A percentile compares a stretch with the other conserved stretches of the same genome.
Evolutionary conservation across 1,139 yeast species (phyloP).

Genomic region (Yamadazyma mexicana): DNA sequence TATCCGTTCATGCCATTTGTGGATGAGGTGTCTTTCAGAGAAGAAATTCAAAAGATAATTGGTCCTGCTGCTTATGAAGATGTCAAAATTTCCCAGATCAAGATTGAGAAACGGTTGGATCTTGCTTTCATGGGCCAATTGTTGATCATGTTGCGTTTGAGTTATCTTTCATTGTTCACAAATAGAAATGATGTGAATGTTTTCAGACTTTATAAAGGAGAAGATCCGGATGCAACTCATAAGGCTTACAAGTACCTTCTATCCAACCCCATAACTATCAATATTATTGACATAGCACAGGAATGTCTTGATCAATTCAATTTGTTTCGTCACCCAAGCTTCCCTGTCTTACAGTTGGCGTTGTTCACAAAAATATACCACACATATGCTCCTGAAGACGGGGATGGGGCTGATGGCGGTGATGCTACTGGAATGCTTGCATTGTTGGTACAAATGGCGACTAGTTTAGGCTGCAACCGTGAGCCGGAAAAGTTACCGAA

Average conservation of each 20-base stretch:
- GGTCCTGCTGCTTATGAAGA: conserved; percentile 27
- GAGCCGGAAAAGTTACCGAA: conserved; percentile 34
- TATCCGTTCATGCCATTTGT: conserved; percentile 41
- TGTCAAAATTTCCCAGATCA: conserved; percentile 18
- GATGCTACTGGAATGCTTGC: conserved; percentile 42
- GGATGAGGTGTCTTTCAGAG: conserved; percentile 29
- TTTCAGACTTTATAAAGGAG: conserved; percentile 20
- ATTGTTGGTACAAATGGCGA: conserved; percentile 41
- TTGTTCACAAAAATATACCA: conserved; percentile 39
- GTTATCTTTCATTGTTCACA: conserved; percentile 33
- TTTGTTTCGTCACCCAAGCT: conserved; percentile 44
- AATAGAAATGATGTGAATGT: conserved; percentile 33
- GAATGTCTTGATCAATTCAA: conserved; percentile 55
- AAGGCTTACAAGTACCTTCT: conserved; percentile 44
- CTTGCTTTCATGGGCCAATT: conserved; percentile 34
- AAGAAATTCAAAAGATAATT: conserved; percentile 21
- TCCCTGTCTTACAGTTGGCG: conserved; percentile 52
- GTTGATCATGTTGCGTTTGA: conserved; percentile 28
- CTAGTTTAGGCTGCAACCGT: conserved; percentile 46
- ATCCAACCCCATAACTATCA: conserved; percentile 47
- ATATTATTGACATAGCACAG: conserved; percentile 49
- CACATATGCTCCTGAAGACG: conserved; percentile 51
- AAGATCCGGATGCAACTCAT: conserved; percentile 19
- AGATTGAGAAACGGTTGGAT: conserved; percentile 32
- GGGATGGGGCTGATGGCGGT: conserved; percentile 47